Conservation (phyloP, 73 alveolate species). For the Effrenium voratum region DNA sequence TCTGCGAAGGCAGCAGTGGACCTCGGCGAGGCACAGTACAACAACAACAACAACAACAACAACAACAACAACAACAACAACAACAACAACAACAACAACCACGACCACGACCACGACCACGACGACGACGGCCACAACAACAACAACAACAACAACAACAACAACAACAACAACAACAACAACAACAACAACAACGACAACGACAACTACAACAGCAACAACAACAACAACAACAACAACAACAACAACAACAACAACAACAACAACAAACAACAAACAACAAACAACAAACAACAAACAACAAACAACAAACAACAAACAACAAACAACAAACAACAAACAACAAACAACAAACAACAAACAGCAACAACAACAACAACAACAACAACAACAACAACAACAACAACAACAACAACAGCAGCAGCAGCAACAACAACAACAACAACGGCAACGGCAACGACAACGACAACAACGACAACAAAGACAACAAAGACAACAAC, state of each 20-base stretch:
- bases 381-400: not conserved
- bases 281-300: no score
- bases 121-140: not conserved
- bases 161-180: not conserved
- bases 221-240: not conserved
- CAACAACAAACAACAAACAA: no score
- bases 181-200: not conserved
- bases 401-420: no score
- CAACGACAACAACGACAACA: no score
- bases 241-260: not conserved
- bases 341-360: no score
- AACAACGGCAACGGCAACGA: no score
- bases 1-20: not conserved
- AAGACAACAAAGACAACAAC: no score
- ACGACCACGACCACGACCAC: not conserved
- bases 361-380: not conserved
- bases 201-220: not conserved
- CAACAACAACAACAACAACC: not conserved
- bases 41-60: not conserved
- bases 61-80: not conserved
- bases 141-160: not conserved
- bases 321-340: no score
- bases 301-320: no score
- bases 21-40: not conserved
- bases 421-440: no score